Conservation (phyloP, 805 yeast genomes). For the Wickerhamomyces alni region DNA sequence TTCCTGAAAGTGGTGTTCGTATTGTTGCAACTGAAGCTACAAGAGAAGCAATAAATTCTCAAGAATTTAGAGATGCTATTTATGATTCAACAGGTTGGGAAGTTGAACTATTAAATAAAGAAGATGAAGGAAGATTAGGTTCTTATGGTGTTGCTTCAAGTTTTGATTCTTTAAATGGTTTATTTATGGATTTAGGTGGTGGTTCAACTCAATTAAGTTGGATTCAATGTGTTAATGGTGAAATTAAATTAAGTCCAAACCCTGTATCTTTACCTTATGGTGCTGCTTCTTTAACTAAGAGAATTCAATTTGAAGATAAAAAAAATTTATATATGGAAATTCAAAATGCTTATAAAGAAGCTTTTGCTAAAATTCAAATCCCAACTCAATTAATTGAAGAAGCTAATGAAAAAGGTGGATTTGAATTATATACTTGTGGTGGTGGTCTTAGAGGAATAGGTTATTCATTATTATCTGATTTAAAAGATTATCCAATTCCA, state of each 20-base stretch:
- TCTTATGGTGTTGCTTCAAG: conserved; percentile 74
- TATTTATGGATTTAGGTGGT: conserved; percentile 71
- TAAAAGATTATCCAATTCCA: conserved; percentile 58
- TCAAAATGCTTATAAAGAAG: conserved; percentile 41
- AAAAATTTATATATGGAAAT: conserved; percentile 49
- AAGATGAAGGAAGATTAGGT: conserved; percentile 62
- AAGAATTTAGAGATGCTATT: conserved; percentile 51
- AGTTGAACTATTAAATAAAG: conserved; percentile 51
- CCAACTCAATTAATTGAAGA: conserved; percentile 45
- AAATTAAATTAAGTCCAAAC: conserved; percentile 43
- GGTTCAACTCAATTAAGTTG: conserved; percentile 66
- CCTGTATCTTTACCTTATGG: conserved; percentile 71
- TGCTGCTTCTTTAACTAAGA: conserved; percentile 58
- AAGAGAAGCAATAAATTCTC: conserved; percentile 60
- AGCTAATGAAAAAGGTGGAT: conserved; percentile 53
- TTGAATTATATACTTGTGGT: conserved; percentile 61
- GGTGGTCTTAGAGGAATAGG: conserved; percentile 74
- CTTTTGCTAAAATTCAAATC: conserved; percentile 43
- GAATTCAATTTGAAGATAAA: conserved; percentile 46
- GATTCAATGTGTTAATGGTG: conserved; percentile 54
- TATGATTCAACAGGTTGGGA: conserved; percentile 60
- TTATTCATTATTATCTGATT: conserved; percentile 45
- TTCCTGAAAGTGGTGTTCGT: conserved; percentile 49
- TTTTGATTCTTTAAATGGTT: conserved; percentile 57
- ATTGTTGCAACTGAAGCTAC: conserved; percentile 76